phyloP scores from a whole-genome alignment of 352 stramenopile genomes.

The Globisporangium canariense region DNA sequence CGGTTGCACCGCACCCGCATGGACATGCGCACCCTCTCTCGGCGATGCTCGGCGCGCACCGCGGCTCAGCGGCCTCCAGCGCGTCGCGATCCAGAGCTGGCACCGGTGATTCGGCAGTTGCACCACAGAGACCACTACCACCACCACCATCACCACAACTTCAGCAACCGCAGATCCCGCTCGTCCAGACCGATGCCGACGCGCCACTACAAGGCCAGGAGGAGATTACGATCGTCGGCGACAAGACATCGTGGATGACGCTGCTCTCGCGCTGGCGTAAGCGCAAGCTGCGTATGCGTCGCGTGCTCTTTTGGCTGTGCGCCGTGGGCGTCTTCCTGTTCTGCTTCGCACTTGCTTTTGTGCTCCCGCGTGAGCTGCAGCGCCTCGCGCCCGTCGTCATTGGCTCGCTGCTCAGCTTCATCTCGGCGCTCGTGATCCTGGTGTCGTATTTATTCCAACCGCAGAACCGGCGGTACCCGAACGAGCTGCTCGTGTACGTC shows the following conservation, averaged over 20 bases:
- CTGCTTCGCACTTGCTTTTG: conserved; percentile 44
- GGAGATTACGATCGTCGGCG: conserved; percentile 10
- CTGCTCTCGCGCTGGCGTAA: conserved; percentile 29
- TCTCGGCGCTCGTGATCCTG: conserved; percentile 46
- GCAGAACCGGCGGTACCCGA: conserved; percentile 40
- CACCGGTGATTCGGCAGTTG: conserved; percentile 18
- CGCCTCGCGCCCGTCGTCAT: conserved; percentile 43
- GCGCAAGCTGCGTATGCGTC: conserved; percentile 16
- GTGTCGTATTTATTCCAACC: conserved; percentile 46
- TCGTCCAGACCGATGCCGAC: conserved; percentile 11
- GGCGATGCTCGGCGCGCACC: conserved; percentile 31
- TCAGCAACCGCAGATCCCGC: conserved; percentile 10
- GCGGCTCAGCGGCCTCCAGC: conserved; percentile 5
- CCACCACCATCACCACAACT: conserved; percentile 5
- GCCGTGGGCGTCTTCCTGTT: conserved; percentile 29
- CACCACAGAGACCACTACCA: conserved; percentile 2
- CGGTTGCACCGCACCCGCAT: conserved; percentile 13
- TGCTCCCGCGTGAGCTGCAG: conserved; percentile 32
- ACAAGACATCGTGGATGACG: conserved; percentile 30
- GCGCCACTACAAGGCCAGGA: not conserved
- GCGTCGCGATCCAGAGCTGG: conserved; percentile 1
- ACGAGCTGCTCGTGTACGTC: conserved; percentile 66
- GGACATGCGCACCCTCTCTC: conserved; percentile 49
- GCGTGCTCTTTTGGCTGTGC: conserved; percentile 30
- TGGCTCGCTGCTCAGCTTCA: conserved; percentile 45